Conservation (phyloP, 306 rosid genomes). For the Biancaea sappan region DNA sequence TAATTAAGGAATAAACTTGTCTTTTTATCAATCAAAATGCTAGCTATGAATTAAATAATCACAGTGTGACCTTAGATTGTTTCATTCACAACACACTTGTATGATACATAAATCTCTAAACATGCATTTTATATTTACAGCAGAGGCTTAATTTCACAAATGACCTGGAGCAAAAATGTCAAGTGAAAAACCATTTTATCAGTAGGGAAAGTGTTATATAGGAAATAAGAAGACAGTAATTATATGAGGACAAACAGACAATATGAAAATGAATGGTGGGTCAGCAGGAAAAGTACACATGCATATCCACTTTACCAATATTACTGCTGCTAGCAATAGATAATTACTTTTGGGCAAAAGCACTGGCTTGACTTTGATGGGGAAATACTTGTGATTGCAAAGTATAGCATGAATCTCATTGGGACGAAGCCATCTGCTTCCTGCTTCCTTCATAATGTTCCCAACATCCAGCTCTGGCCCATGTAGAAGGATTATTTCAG, state of each 20-base stretch:
- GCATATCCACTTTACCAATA: constrained; percentile 24
- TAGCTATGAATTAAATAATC: constrained; percentile 12
- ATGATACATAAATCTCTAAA: constrained; percentile 22
- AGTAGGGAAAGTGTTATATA: not conserved
- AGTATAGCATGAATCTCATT: constrained; percentile 94
- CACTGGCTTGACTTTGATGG: constrained; percentile 81
- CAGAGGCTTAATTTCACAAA: constrained; percentile 3
- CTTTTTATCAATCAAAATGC: constrained; percentile 15
- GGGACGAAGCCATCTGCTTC: constrained; percentile 93
- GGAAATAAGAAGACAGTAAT: constrained; percentile 3
- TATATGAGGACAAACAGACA: constrained; percentile 5
- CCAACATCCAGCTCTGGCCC: constrained; percentile 71
- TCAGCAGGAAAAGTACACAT: not conserved
- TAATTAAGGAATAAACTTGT: not conserved
- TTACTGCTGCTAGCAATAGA: constrained; percentile 35
- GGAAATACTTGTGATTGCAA: constrained; percentile 76
- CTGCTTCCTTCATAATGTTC: constrained; percentile 73
- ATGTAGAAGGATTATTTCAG: constrained; percentile 32
- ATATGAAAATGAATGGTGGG: not conserved
- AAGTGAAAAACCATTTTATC: not conserved
- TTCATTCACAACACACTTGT: constrained; percentile 14
- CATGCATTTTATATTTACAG: not conserved
- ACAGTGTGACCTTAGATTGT: constrained; percentile 17
- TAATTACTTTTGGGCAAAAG: constrained; percentile 71
- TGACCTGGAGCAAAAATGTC: constrained; percentile 17